Base-by-base conservation (phyloP, 2,329 filamentous ascomycete species). In the Cladosporium sp. region DNA sequence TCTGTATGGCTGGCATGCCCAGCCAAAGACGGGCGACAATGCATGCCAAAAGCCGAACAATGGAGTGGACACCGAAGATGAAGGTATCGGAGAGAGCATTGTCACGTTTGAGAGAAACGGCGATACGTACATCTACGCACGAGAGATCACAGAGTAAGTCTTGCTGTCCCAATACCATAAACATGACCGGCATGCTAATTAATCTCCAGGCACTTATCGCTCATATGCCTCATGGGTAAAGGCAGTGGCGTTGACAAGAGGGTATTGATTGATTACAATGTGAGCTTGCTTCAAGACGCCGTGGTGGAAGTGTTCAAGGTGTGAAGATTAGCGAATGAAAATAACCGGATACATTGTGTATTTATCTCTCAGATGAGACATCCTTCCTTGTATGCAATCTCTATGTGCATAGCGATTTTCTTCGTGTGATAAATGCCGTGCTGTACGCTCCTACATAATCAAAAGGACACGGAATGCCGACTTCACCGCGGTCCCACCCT, bases 151-250 rank as follows among this genome's bases (percentile, higher is more conserved):
- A 62, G 80, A 82, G 81, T 84, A 66, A 62, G 78, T 62, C 6
- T 18, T 16, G 22, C n/a, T 20, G n/a, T n/a, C n/a, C n/a, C n/a
- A n/a, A n/a, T n/a, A n/a, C n/a, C n/a, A n/a, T n/a, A n/a, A n/a
- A n/a, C n/a, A n/a, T n/a, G n/a, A n/a, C n/a, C n/a, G 6, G 7
- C 60, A 62, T 29, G 64, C 55, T 25, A 13, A 52, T 46, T n/a
- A 38, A 25, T 8, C 19, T 16, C 6, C 56, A 83, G 80, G 54
- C 90, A 91, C 64, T 75, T 93, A 39, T 87, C 87, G 0, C 76
- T 94, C 12, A 87, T 94, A 29, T 89, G 88, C 53, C 85, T 94
- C 55, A 91, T 92, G 86, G 86, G 85, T 66, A 86, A 92, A 55
- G 78, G 80, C 63, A 87, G 87, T 49, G 86, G 84, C 22, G 88